These are phyloP conservation scores for Salicornia ramosissima DNA, from an alignment of 148 eudicot genomes.

Conservation along the genomic window DNA sequence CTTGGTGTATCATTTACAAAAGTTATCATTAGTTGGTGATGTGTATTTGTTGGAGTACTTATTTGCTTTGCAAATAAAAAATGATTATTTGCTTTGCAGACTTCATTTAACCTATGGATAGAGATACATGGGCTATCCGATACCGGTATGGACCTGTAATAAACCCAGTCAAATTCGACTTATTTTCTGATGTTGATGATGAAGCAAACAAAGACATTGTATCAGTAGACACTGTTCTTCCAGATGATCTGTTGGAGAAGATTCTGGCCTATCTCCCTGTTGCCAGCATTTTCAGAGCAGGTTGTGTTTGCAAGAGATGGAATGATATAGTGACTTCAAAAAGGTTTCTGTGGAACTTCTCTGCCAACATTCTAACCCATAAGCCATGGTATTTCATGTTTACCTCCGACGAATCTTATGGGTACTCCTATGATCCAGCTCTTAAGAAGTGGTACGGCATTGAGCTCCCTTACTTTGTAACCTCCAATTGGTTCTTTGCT, in stretches of 20 bases:
- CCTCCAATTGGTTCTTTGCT: constrained; percentile 76
- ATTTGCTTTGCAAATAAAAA: too few species aligned
- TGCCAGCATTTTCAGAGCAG: constrained; percentile 75
- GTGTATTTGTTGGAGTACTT: too few species aligned
- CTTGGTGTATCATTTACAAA: too few species aligned
- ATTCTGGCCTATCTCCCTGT: constrained; percentile 75
- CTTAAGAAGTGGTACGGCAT: constrained; percentile 70
- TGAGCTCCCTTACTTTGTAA: constrained; percentile 70
- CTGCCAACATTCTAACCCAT: constrained; percentile 38
- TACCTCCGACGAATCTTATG: constrained; percentile 63
- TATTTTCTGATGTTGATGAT: constrained; percentile 40
- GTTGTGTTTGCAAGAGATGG: constrained; percentile 91
- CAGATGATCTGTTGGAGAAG: constrained; percentile 81
- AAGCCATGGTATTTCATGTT: constrained; percentile 99
- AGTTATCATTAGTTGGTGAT: too few species aligned
- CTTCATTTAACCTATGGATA: constrained; percentile 31
- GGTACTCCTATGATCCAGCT: constrained; percentile 77
- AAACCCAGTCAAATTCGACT: constrained; percentile 28
- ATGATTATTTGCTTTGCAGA: too few species aligned
- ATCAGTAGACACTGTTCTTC: constrained; percentile 60
- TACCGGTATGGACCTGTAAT: constrained; percentile 24
- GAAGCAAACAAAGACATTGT: constrained; percentile 44
- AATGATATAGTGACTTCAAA: constrained; percentile 66
- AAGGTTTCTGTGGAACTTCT: constrained; percentile 64
- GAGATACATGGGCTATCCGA: constrained; percentile 59